These are phyloP conservation scores for Ceratocystis albifundus DNA, from an alignment of 2,329 filamentous ascomycete species.

Conservation along the genomic window DNA sequence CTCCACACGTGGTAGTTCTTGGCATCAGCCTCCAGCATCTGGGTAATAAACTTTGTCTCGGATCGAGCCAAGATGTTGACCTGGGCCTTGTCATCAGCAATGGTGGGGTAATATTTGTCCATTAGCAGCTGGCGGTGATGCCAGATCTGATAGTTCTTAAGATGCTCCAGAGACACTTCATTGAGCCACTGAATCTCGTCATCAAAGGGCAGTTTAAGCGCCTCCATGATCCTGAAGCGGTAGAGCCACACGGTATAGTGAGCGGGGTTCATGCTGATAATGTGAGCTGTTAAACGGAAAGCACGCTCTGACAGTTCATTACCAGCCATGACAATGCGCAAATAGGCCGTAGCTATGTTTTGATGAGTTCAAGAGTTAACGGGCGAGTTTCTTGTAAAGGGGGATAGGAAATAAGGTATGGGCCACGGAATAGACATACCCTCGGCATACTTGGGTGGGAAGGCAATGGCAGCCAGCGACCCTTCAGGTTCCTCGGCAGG, in stretches of 20 bases:
- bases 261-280: constrained; percentile 87
- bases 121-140: constrained; percentile 57
- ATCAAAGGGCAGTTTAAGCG: constrained; percentile 51
- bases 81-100: constrained; percentile 46
- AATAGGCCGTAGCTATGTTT: constrained; percentile 65
- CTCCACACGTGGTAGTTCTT: constrained; percentile 99
- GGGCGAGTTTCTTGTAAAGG: not conserved
- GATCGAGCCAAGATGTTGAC: constrained; percentile 47
- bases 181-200: constrained; percentile 82
- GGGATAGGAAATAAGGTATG: constrained; percentile 19
- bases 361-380: not conserved
- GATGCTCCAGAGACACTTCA: constrained; percentile 63
- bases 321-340: constrained; percentile 82
- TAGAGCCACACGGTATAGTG: constrained; percentile 99
- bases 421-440: constrained; percentile 33
- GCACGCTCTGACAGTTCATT: constrained; percentile 73
- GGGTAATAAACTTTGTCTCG: constrained; percentile 63
- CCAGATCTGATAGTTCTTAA: constrained; percentile 99
- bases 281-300: constrained; percentile 70
- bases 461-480: constrained; percentile 85
- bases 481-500: constrained; percentile 71
- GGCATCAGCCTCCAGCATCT: constrained; percentile 72
- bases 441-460: constrained; percentile 79
- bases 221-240: constrained; percentile 65
- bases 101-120: constrained; percentile 47